Percentiles rank a stretch among this genome's conserved stretches.
Evolutionary conservation across 352 stramenopile genomes (phyloP).

Genomic region (Pythium plurisporium): DNA sequence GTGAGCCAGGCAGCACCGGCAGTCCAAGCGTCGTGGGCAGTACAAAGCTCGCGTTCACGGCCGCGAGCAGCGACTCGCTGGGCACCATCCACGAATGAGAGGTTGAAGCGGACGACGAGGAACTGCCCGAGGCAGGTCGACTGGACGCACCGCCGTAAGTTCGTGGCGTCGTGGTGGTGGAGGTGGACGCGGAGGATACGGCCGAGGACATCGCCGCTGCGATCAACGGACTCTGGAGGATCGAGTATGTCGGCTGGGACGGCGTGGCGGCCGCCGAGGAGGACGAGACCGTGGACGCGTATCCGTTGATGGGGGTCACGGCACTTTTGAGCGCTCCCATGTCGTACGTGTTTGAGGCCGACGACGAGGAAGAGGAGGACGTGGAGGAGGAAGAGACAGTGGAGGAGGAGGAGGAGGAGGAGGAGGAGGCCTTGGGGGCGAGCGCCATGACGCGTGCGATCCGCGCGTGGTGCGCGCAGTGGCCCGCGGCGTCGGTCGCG

Average conservation of each 20-base stretch:
- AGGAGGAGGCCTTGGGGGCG: slow-evolving; percentile 41
- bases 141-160: not conserved
- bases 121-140: not conserved
- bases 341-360: not conserved
- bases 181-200: not conserved
- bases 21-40: slow-evolving; percentile 44
- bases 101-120: not conserved
- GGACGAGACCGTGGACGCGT: not conserved
- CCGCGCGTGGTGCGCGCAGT: slow-evolving; percentile 75
- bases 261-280: not conserved
- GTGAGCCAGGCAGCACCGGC: slow-evolving; percentile 44
- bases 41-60: slow-evolving; percentile 46
- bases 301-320: not conserved
- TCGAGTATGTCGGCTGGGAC: slow-evolving; percentile 6
- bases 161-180: not conserved
- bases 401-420: not conserved
- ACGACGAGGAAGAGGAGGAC: not conserved
- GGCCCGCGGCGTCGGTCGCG: slow-evolving; percentile 32
- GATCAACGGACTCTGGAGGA: slow-evolving; percentile 20
- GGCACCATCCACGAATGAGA: slow-evolving; percentile 29
- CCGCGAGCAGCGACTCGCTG: slow-evolving; percentile 36
- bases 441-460: slow-evolving; percentile 79
- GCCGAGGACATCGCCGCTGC: slow-evolving; percentile 3
- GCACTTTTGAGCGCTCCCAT: slow-evolving; percentile 7
- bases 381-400: slow-evolving; percentile 2